A percentile compares a stretch with the other conserved stretches of the same genome.
phyloP scores from a whole-genome alignment of 148 eudicot genomes.

The Rhododendron vialii region DNA sequence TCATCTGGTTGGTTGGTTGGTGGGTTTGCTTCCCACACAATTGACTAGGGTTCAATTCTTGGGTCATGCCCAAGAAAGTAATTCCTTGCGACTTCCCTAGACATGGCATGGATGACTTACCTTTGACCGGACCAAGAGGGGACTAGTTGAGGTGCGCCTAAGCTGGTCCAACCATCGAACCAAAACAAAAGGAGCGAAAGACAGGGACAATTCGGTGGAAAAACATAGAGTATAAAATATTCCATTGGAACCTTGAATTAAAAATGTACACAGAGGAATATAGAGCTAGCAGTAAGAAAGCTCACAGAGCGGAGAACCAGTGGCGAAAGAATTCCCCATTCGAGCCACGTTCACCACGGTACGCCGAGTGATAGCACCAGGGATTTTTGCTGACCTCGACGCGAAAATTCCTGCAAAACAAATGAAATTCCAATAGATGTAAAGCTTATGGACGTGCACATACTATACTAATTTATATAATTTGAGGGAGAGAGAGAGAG shows the following conservation, averaged over 20 bases:
- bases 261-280: background rate
- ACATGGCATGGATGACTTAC: no score
- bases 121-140: no score
- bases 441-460: background rate
- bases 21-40: no score
- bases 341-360: constrained; percentile 15
- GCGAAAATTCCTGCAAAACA: constrained; percentile 26
- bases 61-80: no score
- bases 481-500: background rate
- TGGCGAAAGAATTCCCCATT: constrained; percentile 33
- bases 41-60: no score
- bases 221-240: background rate
- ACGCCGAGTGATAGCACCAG: constrained; percentile 14
- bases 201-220: background rate
- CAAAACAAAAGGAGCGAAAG: no score
- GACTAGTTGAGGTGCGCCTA: no score
- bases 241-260: background rate
- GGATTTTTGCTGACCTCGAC: constrained; percentile 15
- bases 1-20: no score
- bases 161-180: no score
- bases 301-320: constrained; percentile 62
- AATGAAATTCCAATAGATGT: background rate
- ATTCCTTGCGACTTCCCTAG: no score
- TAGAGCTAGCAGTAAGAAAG: background rate
- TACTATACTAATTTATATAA: background rate